Conservation (phyloP, 163 green algal genomes). For the Chlamydomonas reinhardtii region DNA sequence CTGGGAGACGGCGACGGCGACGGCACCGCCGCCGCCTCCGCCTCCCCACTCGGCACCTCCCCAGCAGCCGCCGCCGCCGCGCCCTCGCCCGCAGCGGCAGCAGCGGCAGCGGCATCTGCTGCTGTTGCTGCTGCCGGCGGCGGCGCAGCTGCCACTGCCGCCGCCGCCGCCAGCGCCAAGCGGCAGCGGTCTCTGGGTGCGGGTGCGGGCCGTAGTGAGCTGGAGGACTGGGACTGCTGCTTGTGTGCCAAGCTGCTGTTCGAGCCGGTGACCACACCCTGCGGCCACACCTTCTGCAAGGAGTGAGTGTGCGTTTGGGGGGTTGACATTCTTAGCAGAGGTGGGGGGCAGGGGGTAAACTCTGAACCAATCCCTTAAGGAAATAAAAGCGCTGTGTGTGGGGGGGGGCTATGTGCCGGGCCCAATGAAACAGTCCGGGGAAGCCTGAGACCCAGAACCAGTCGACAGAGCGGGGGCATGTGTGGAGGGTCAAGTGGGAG, state of each 20-base stretch:
- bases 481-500: no score
- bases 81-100: background rate
- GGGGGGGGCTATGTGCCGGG: no score
- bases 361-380: no score
- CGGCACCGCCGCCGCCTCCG: background rate
- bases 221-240: constrained; percentile 85
- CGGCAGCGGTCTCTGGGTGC: constrained; percentile 16
- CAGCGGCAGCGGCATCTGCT: background rate
- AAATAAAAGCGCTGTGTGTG: no score
- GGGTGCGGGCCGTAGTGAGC: background rate
- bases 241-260: constrained; percentile 88
- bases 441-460: no score
- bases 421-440: no score
- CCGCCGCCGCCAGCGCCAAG: background rate
- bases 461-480: no score
- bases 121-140: background rate
- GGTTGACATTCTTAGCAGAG: no score
- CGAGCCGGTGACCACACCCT: constrained; percentile 90
- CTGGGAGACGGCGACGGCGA: background rate
- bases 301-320: constrained; percentile 58
- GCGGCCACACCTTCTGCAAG: constrained; percentile 90
- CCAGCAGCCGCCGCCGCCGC: background rate
- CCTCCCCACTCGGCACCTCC: no score
- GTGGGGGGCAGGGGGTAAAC: no score
- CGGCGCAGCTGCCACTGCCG: background rate